Percentiles rank a stretch among this genome's conserved stretches.
These are phyloP conservation scores for Aspergillus ochraceoroseus DNA, from an alignment of 2,329 filamentous ascomycete genomes.

Conservation along the genomic window DNA sequence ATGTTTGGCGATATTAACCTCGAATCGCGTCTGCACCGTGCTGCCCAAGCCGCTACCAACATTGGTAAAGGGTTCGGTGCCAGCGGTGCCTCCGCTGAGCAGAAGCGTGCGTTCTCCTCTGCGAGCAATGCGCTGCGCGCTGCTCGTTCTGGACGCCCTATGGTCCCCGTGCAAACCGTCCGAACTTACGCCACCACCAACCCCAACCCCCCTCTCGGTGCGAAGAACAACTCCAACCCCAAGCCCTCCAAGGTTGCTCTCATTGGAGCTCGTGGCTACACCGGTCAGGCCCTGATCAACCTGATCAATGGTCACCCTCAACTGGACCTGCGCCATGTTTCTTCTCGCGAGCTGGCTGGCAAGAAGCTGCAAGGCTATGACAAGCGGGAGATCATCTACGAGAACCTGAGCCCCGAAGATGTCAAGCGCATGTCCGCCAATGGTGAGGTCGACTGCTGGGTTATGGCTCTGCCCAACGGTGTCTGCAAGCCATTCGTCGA, in stretches of 20 bases:
- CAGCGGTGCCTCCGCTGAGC: slow-evolving; percentile 49
- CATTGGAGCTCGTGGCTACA: slow-evolving; percentile 90
- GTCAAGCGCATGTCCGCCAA: slow-evolving; percentile 77
- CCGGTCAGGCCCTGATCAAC: slow-evolving; percentile 82
- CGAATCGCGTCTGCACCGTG: slow-evolving; percentile 74
- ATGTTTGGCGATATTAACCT: slow-evolving; percentile 89
- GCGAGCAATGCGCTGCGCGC: slow-evolving; percentile 41
- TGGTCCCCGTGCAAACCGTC: slow-evolving; percentile 29
- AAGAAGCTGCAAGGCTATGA: slow-evolving; percentile 83
- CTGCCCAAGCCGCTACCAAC: slow-evolving; percentile 64
- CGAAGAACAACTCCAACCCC: slow-evolving; percentile 79
- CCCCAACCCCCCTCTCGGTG: slow-evolving; percentile 83
- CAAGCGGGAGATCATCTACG: slow-evolving; percentile 88
- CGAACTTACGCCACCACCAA: slow-evolving; percentile 52
- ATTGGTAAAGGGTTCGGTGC: slow-evolving; percentile 47
- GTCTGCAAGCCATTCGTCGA: slow-evolving; percentile 93
- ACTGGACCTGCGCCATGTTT: slow-evolving; percentile 87
- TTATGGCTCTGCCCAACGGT: slow-evolving; percentile 93
- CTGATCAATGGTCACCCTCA: slow-evolving; percentile 82
- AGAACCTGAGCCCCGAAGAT: slow-evolving; percentile 83
- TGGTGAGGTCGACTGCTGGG: slow-evolving; percentile 88
- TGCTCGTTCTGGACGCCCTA: slow-evolving; percentile 29
- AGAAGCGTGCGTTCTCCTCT: slow-evolving; percentile 66
- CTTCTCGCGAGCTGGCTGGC: slow-evolving; percentile 84
- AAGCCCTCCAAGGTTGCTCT: slow-evolving; percentile 74